Conservation (phyloP, 192 early-diverging fungal species). For the Dissophora globulifera region DNA sequence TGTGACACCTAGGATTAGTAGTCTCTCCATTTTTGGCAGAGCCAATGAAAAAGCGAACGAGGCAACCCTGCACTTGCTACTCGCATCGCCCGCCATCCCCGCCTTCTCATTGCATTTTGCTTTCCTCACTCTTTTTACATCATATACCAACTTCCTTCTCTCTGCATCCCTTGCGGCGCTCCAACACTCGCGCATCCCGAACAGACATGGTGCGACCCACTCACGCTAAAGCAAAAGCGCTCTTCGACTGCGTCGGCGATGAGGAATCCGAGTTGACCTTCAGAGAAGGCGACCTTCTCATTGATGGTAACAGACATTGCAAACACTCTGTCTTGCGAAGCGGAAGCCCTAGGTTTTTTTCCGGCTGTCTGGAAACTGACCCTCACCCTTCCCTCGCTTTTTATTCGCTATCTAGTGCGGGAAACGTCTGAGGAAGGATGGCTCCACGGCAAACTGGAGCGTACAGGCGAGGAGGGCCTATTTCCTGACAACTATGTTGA, state of each 20-base stretch:
- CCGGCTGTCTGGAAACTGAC: too few species aligned
- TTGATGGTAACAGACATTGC: conserved; percentile 63
- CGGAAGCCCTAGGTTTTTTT: too few species aligned
- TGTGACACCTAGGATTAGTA: too few species aligned
- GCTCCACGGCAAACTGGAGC: conserved; percentile 63
- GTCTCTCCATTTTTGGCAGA: too few species aligned
- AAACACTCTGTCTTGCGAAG: too few species aligned
- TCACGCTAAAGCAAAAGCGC: conserved; percentile 63
- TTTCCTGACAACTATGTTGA: conserved; percentile 74
- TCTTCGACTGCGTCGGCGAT: conserved; percentile 70
- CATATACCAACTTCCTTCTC: too few species aligned
- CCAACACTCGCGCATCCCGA: too few species aligned
- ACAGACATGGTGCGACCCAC: conserved; percentile 19
- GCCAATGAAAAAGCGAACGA: background rate
- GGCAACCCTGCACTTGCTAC: too few species aligned
- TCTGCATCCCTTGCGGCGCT: too few species aligned
- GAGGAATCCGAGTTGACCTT: conserved; percentile 68
- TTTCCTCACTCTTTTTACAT: too few species aligned
- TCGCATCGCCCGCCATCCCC: background rate
- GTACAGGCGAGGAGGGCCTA: conserved; percentile 56
- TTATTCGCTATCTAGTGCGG: conserved; percentile 43
- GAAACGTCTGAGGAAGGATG: conserved; percentile 67
- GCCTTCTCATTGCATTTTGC: background rate
- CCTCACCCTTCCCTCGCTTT: background rate
- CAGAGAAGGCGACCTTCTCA: conserved; percentile 59